Conservation (phyloP, 306 rosid species). For the Dalbergia oliveri region DNA sequence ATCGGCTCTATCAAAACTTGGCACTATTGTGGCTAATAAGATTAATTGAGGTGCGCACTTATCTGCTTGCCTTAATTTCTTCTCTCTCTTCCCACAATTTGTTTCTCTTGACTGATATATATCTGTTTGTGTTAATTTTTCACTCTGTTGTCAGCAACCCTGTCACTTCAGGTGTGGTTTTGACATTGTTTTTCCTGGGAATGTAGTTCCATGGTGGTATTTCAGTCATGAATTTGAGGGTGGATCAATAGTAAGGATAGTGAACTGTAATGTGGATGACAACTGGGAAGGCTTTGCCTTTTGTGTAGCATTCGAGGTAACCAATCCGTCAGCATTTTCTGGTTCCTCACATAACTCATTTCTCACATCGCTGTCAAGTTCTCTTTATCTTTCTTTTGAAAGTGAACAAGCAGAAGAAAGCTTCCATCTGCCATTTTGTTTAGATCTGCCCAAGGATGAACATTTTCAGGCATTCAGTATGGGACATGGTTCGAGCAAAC, state of each 20-base stretch:
- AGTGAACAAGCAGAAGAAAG: constrained; percentile 17
- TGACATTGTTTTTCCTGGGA: constrained; percentile 36
- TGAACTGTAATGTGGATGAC: not conserved
- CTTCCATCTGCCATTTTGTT: not conserved
- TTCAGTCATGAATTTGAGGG: not conserved
- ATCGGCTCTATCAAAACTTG: not conserved
- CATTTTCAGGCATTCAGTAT: no score
- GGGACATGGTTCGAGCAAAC: not conserved
- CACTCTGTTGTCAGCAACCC: constrained; percentile 11
- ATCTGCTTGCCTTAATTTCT: not conserved
- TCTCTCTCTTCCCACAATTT: not conserved
- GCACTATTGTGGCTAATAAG: not conserved
- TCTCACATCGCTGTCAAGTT: not conserved
- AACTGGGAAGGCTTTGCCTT: constrained; percentile 32
- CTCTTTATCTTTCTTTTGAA: constrained; percentile 40
- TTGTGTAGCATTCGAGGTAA: not conserved
- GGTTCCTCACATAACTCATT: not conserved
- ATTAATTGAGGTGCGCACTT: not conserved
- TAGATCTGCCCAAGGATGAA: not conserved
- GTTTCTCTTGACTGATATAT: not conserved
- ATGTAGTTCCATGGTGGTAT: not conserved
- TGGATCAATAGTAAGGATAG: not conserved
- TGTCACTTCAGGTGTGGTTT: constrained; percentile 39
- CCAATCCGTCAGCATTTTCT: not conserved
- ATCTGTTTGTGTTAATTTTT: not conserved